phyloP scores from a whole-genome alignment of 2,329 filamentous ascomycete genomes.

The Fusarium veterinarium region DNA sequence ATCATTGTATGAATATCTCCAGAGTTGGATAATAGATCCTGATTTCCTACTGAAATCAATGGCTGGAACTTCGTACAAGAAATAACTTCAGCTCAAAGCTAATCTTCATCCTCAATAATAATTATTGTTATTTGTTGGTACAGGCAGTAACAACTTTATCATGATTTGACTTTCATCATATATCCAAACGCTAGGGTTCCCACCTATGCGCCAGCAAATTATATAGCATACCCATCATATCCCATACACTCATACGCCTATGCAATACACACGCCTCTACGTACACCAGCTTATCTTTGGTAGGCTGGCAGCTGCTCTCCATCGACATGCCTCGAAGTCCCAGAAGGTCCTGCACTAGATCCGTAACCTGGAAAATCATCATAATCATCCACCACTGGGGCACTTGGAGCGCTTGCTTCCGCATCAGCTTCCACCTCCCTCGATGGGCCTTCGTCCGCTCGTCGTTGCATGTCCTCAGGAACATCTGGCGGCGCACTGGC shows the following conservation, averaged over 20 bases:
- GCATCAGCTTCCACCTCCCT: slow-evolving; percentile 39
- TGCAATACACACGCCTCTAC: slow-evolving; percentile 15
- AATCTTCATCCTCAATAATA: background rate
- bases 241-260: slow-evolving; percentile 19
- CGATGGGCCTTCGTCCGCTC: slow-evolving; percentile 46
- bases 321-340: slow-evolving; percentile 18
- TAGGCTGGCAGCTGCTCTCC: slow-evolving; percentile 55
- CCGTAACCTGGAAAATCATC: slow-evolving; percentile 58
- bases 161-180: slow-evolving; percentile 23
- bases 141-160: slow-evolving; percentile 20
- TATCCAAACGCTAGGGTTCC: slow-evolving; percentile 33
- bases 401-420: slow-evolving; percentile 69
- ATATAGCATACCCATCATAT: slow-evolving; percentile 21
- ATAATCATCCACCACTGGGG: slow-evolving; percentile 68
- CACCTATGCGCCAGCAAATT: slow-evolving; percentile 16
- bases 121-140: slow-evolving; percentile 3
- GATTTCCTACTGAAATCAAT: background rate
- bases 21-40: background rate
- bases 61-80: background rate
- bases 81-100: background rate
- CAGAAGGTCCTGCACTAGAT: slow-evolving; percentile 42
- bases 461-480: slow-evolving; percentile 62
- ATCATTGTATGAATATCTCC: background rate
- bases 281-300: slow-evolving; percentile 47
- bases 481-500: slow-evolving; percentile 72